Evolutionary conservation across 306 rosid species (phyloP).

Genomic region (Argentina anserina): DNA sequence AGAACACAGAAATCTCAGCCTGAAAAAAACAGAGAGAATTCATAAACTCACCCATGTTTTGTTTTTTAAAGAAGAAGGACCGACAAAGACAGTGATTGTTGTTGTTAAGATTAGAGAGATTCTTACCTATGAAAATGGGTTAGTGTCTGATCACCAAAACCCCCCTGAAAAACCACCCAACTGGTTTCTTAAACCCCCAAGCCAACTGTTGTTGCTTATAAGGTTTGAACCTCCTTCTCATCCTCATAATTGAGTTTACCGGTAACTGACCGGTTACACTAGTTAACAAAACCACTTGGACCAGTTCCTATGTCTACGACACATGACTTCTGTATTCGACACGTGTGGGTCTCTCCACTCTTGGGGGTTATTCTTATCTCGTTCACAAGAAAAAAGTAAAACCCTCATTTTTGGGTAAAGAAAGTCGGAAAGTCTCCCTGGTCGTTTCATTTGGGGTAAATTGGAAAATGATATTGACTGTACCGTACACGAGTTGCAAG

Average conservation of each 20-base stretch:
- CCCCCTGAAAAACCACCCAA: conserved; percentile 47
- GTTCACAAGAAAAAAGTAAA: conserved; percentile 28
- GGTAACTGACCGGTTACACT: conserved; percentile 41
- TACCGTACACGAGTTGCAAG: neutral
- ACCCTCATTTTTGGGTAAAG: neutral
- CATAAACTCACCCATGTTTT: neutral
- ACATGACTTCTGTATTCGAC: conserved; percentile 29
- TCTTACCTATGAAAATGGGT: conserved; percentile 41
- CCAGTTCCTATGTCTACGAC: conserved; percentile 46
- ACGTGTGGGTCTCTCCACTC: conserved; percentile 56
- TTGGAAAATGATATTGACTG: neutral
- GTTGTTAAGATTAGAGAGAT: conserved; percentile 9
- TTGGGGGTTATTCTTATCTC: conserved; percentile 45
- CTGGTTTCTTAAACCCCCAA: conserved; percentile 55
- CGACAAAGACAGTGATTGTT: neutral
- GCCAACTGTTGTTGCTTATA: too few relatives aligned
- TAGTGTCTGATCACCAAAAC: conserved; percentile 49
- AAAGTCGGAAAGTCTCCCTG: neutral
- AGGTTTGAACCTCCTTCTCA: conserved; percentile 40
- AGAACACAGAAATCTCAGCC: neutral
- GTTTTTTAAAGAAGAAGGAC: neutral
- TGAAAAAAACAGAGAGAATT: neutral
- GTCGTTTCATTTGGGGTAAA: neutral
- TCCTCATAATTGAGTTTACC: conserved; percentile 26
- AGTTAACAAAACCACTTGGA: conserved; percentile 40